Percentiles rank a stretch among this genome's conserved stretches.
Conservation (phyloP, 1,284 basidiomycete genomes). For the Rhodotorula sp. region DNA sequence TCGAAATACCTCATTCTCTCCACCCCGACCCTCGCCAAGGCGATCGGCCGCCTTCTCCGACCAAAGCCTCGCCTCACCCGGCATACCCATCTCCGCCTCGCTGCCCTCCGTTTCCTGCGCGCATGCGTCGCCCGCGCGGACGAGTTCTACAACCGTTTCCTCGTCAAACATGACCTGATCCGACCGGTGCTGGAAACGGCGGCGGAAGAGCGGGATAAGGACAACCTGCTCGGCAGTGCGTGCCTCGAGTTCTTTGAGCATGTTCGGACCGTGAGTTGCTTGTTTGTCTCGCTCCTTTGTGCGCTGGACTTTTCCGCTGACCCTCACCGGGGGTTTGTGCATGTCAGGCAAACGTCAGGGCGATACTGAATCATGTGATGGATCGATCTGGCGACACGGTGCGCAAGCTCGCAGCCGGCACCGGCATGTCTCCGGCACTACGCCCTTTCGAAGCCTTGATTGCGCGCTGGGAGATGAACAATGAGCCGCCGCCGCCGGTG, state of each 20-base stretch:
- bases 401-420: conserved; percentile 62
- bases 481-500: conserved; percentile 65
- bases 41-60: conserved; percentile 64
- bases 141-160: conserved; percentile 76
- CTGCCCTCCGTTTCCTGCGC: conserved; percentile 86
- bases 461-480: conserved; percentile 84
- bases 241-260: conserved; percentile 94
- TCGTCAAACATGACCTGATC: conserved; percentile 81
- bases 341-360: conserved; percentile 52
- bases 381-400: conserved; percentile 68
- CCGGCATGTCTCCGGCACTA: conserved; percentile 45
- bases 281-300: not conserved
- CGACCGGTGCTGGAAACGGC: conserved; percentile 79
- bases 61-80: conserved; percentile 60
- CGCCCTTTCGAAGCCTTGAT: conserved; percentile 71
- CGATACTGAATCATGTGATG: conserved; percentile 79
- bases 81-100: conserved; percentile 87
- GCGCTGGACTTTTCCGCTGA: conserved; percentile 1
- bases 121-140: conserved; percentile 80
- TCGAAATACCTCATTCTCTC: conserved; percentile 87
- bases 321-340: conserved; percentile 4
- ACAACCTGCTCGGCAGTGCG: conserved; percentile 89
- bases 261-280: conserved; percentile 68
- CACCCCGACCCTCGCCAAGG: conserved; percentile 63
- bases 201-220: conserved; percentile 72